Evolutionary conservation across 148 eudicot genomes (phyloP).

Genomic region (Gaultheria prostrata): DNA sequence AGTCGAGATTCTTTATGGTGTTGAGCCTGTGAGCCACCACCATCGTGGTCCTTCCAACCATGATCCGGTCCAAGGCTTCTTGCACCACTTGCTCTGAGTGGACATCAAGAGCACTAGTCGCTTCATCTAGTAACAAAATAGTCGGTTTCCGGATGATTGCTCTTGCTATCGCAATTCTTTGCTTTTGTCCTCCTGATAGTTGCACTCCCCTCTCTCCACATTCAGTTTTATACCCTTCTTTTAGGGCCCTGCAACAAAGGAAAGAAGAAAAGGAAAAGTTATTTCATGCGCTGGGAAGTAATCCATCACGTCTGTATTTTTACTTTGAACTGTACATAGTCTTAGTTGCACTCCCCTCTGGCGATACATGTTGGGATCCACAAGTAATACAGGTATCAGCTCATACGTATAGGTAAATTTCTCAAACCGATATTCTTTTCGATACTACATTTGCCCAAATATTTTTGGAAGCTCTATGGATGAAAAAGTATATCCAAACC

Average conservation of each 20-base stretch:
- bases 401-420: neutral
- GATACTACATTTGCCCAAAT: neutral
- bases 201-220: conserved; percentile 91
- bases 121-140: conserved; percentile 72
- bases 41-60: conserved; percentile 77
- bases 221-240: conserved; percentile 76
- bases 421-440: neutral
- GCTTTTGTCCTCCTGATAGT: conserved; percentile 84
- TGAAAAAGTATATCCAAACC: neutral
- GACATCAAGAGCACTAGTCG: conserved; percentile 83
- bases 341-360: neutral
- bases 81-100: conserved; percentile 83
- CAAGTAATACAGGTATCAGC: neutral
- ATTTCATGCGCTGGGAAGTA: neutral
- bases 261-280: neutral
- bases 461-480: neutral
- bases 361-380: neutral
- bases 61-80: conserved; percentile 69
- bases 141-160: conserved; percentile 75
- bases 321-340: neutral
- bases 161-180: conserved; percentile 82
- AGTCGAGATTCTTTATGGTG: conserved; percentile 69
- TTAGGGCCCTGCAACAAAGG: conserved; percentile 42
- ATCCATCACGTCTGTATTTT: neutral
- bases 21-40: conserved; percentile 88